Base-by-base conservation (phyloP, 23 red algal species). In the Gracilaria domingensis region DNA sequence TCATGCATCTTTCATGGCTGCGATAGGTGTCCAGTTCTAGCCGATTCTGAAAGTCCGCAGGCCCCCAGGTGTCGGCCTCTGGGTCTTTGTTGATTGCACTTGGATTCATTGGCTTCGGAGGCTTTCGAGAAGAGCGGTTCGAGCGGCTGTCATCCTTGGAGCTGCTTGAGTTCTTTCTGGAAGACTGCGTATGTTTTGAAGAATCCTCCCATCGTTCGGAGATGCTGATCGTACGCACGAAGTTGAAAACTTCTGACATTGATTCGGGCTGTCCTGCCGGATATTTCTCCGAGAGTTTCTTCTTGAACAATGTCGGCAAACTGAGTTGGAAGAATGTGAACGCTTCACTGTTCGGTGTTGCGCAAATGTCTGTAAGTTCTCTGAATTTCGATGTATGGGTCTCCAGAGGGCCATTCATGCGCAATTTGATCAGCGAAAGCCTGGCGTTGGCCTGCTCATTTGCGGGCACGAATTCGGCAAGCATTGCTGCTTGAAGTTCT, bases 1-100 rank as follows among this genome's bases (percentile, higher is more conserved):
- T 47, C 38, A 55, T 61, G 37, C 81, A 84, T 33, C 58, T 24
- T 17, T 84, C 81, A 69, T 67, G 21, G 58, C 0, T 49, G 12
- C 57, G 59, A 30, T 84, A 84, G 21, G 36, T 55, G 23, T 61
- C 39, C 17, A 62, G 16, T 58, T 67, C 3, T 12, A 55, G 13
- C 8, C 32, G 23, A 4, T 73, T 73, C 35, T 73, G 67, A 16
- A 44, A 73, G 11, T 67, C 55, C 2, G 58, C 58, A 5, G 80
- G 80, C 6, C 53, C 58, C 7, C 80, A 84, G 38, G 67, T 42
- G 17, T 42, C 67, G 34, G 67, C 67, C 7, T 42, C 21, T 14
- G 6, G 67, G 35, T 73, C 35, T 20, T 73, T 73, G 12, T 44
- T 40, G 34, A 73, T 73, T 14, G 35, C 2, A 40, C 4, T 73